Conservation (phyloP, 768 basidiomycete genomes). For the Boletales sp. region DNA sequence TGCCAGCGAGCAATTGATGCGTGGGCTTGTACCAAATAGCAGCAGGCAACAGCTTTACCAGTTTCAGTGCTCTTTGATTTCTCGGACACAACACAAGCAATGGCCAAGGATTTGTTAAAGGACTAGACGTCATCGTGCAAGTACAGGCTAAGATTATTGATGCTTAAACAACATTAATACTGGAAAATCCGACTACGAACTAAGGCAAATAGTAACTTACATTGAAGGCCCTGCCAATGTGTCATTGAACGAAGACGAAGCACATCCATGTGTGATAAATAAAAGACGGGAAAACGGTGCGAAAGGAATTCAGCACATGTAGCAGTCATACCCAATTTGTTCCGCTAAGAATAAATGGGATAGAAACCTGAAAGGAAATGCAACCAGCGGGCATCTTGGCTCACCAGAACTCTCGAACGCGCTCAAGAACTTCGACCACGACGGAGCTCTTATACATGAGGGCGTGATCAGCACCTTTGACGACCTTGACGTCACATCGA, state of each 20-base stretch:
- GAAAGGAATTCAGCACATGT: constrained; percentile 6
- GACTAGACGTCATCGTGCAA: too few species aligned
- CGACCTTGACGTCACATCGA: constrained; percentile 73
- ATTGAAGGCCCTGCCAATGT: constrained; percentile 27
- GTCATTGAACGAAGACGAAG: constrained; percentile 14
- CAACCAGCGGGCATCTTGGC: constrained; percentile 1
- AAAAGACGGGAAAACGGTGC: constrained; percentile 7
- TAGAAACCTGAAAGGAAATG: constrained; percentile 12
- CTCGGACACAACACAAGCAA: too few species aligned
- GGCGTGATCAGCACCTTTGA: constrained; percentile 86
- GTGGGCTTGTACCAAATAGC: too few species aligned
- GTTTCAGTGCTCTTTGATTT: too few species aligned
- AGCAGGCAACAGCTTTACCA: too few species aligned
- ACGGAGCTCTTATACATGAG: constrained; percentile 90
- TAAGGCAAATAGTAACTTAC: constrained; percentile 25
- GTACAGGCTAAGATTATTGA: constrained; percentile 29
- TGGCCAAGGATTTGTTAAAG: too few species aligned
- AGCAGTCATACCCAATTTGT: constrained; percentile 4
- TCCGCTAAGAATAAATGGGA: constrained; percentile 14
- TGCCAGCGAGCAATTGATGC: too few species aligned
- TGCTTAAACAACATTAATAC: constrained; percentile 33
- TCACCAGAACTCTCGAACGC: constrained; percentile 56
- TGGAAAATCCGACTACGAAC: constrained; percentile 19
- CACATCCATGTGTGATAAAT: constrained; percentile 19
- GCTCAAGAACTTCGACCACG: constrained; percentile 81